These are phyloP conservation scores for Plasmodium gallinaceum DNA, from an alignment of 169 alveolate species.

Conservation along the genomic window DNA sequence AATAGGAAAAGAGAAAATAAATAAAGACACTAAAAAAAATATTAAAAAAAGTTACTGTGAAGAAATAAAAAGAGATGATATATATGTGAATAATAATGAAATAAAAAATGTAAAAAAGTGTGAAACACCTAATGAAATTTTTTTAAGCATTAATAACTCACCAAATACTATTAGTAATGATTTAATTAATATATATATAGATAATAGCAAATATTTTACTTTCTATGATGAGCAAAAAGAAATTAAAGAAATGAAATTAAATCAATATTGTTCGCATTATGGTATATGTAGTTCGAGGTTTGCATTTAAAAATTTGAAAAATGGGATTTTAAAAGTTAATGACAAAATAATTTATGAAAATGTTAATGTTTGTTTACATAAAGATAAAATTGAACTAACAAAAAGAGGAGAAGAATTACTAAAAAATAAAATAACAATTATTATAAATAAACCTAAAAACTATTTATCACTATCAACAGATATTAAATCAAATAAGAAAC, in stretches of 20 bases:
- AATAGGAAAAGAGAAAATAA: not conserved
- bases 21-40: not conserved
- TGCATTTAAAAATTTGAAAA: conserved; percentile 43
- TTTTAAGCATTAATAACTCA: not conserved
- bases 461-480: conserved; percentile 63
- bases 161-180: conserved; percentile 21
- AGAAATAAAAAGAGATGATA: not conserved
- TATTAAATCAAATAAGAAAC: conserved; percentile 56
- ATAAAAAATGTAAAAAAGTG: not conserved
- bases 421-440: conserved; percentile 67
- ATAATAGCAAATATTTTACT: conserved; percentile 53
- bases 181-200: conserved; percentile 42
- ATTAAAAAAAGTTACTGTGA: not conserved
- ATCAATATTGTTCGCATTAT: conserved; percentile 48
- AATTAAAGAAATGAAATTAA: conserved; percentile 17
- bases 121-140: not conserved
- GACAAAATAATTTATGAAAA: conserved; percentile 50
- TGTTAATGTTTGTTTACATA: conserved; percentile 7
- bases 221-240: not conserved
- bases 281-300: conserved; percentile 75
- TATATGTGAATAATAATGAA: not conserved
- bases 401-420: conserved; percentile 49
- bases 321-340: conserved; percentile 70
- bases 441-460: conserved; percentile 69
- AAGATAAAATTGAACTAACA: conserved; percentile 59